These are phyloP conservation scores for Liquidambar formosana DNA, from an alignment of 164 flowering plant species.

Conservation along the genomic window DNA sequence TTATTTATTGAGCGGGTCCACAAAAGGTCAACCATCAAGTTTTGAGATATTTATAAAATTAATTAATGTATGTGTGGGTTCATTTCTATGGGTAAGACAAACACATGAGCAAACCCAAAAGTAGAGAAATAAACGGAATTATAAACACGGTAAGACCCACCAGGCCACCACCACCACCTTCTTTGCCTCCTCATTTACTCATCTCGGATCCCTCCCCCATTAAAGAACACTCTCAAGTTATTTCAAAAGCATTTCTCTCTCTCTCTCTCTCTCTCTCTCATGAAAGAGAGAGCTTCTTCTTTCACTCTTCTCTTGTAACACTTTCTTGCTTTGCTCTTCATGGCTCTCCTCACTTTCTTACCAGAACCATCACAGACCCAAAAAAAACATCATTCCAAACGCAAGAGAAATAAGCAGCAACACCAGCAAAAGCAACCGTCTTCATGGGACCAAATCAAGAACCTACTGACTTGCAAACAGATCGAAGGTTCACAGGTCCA, in stretches of 20 bases:
- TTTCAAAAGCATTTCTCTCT: neutral
- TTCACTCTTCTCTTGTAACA: conserved; percentile 11
- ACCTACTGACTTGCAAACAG: conserved; percentile 77
- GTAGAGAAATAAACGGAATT: neutral
- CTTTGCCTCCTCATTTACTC: conserved; percentile 15
- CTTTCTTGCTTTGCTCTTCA: conserved; percentile 25
- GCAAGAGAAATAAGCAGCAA: conserved; percentile 28
- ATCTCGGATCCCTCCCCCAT: conserved; percentile 29
- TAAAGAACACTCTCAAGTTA: neutral
- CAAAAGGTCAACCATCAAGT: conserved; percentile 4
- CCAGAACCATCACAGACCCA: conserved; percentile 31
- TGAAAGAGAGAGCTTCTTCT: conserved; percentile 22
- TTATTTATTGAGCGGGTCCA: neutral
- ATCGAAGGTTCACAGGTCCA: conserved; percentile 55
- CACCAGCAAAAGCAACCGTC: conserved; percentile 36
- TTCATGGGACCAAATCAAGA: conserved; percentile 95
- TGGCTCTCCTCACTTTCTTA: conserved; percentile 59
- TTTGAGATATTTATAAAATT: too few relatives aligned
- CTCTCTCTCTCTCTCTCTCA: conserved; percentile 11
- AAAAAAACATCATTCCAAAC: conserved; percentile 30
- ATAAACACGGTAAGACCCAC: conserved; percentile 13
- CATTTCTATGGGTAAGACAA: neutral
- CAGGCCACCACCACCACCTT: conserved; percentile 10
- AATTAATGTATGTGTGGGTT: too few relatives aligned
- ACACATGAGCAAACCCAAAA: neutral